Conservation (phyloP, 306 rosid species). For the Oxytropis ochrocephala region DNA sequence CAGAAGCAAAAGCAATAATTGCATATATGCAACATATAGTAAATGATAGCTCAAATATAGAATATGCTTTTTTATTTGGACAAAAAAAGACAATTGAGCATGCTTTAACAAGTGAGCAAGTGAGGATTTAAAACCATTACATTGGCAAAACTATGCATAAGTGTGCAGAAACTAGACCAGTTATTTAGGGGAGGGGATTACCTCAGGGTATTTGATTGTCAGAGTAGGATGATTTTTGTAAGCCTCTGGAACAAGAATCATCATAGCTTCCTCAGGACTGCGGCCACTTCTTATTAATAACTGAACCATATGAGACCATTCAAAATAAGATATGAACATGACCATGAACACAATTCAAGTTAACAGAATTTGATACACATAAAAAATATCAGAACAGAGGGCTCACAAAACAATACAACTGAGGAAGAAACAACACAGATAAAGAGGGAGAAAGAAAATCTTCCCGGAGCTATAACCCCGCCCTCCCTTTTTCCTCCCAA, state of each 20-base stretch:
- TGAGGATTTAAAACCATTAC: background rate
- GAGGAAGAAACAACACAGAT: background rate
- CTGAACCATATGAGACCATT: conserved; percentile 40
- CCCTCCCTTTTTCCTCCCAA: background rate
- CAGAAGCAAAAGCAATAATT: background rate
- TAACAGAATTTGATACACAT: conserved; percentile 1
- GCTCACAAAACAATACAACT: conserved; percentile 2
- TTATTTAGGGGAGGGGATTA: conserved; percentile 11
- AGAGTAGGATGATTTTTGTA: conserved; percentile 95
- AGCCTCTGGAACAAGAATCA: conserved; percentile 99
- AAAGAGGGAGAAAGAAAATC: background rate
- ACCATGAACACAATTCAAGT: conserved; percentile 14
- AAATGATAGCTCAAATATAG: background rate
- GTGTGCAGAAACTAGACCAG: background rate
- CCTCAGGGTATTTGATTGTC: conserved; percentile 92
- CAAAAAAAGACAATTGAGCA: background rate
- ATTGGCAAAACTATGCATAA: background rate
- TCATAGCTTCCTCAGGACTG: conserved; percentile 85
- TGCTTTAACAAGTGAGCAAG: background rate
- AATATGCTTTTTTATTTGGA: background rate
- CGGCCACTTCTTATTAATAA: conserved; percentile 92
- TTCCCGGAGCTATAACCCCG: background rate
- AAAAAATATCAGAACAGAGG: conserved; percentile 4
- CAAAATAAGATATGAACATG: conserved; percentile 20
- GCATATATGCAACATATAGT: background rate